Conservation (phyloP, 1,284 basidiomycete genomes). For the Agroathelia rolfsii region DNA sequence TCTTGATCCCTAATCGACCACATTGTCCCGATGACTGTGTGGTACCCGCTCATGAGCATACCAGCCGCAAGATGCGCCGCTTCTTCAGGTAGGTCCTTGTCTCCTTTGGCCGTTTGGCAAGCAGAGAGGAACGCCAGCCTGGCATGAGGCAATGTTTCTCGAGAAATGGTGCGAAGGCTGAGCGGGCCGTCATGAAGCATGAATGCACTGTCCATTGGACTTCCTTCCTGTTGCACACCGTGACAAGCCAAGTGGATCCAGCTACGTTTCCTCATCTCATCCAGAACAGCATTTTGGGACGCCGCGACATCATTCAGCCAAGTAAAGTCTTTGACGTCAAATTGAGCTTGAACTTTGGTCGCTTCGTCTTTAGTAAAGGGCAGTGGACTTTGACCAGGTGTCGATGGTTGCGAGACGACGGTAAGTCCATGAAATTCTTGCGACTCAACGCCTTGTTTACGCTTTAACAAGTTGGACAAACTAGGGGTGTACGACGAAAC, state of each 20-base stretch:
- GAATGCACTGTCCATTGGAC: slow-evolving; percentile 18
- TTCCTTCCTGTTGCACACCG: slow-evolving; percentile 15
- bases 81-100: slow-evolving; percentile 17
- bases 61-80: slow-evolving; percentile 22
- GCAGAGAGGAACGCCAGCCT: slow-evolving; percentile 25
- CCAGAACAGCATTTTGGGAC: slow-evolving; percentile 8
- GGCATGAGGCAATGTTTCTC: slow-evolving; percentile 11
- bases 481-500: slow-evolving; percentile 17
- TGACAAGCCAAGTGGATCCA: slow-evolving; percentile 24
- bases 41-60: slow-evolving; percentile 24
- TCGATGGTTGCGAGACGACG: no score
- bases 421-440: no score
- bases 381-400: no score
- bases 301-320: slow-evolving; percentile 12
- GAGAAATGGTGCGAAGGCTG: slow-evolving; percentile 15
- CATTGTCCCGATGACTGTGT: slow-evolving; percentile 22
- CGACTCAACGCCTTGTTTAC: no score
- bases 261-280: slow-evolving; percentile 9
- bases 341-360: no score
- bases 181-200: slow-evolving; percentile 17
- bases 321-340: no score
- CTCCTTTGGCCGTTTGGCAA: slow-evolving; percentile 25
- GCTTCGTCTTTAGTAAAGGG: no score
- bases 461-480: slow-evolving; percentile 21
- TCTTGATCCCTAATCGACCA: slow-evolving; percentile 22